Evolutionary conservation across 768 basidiomycete genomes (phyloP), one percentile per base, ranked within the genome.

Genomic region (Suillus cothurnatus): DNA sequence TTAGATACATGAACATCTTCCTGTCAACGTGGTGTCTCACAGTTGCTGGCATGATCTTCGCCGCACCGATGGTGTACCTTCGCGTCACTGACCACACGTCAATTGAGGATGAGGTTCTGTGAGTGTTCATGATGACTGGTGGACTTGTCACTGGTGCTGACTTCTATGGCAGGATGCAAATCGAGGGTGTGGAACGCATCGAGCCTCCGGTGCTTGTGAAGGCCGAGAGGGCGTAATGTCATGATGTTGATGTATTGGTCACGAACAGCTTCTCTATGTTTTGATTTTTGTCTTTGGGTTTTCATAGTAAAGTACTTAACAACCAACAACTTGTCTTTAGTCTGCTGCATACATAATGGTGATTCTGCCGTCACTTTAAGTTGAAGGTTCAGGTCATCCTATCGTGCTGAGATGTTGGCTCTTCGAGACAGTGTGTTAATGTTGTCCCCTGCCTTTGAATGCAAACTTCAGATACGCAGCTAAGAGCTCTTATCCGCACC

Each of bases 21-120:
- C 65, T 87, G 63, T 90, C 89, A 7, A 91, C 91, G 1, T 93
- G 91, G 91, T 80, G 75, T 3, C 78, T 93, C 23, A 83, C 89
- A 38, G 84, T 85, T 36, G 86, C 80, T 0, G 91, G 91, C 1
- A 83, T 92, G 60, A 60, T 89, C 57, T 89, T 86, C 66, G 85
- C 88, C 5, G 70, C 91, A 9, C 91, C 90, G 15, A 91, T 93
- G 91, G 85, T 93, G 31, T 81, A 89, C 70, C 78, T 83, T 63
- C 88, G 91, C 17, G 88, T 92, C 58, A 85, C 80, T 64, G 82
- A 92, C 43, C 82, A 78, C 63, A 84, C 85, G 0, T 84, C 85
- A 1, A 49, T 79, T 7, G 80, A 80, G 31, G 88, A 86, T 56
- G 89, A 86, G 69, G 71, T 75, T 6, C 66, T 84, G 88, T 89